Evolutionary conservation across 768 basidiomycete species (phyloP).

Genomic region (Sutorius australiensis): DNA sequence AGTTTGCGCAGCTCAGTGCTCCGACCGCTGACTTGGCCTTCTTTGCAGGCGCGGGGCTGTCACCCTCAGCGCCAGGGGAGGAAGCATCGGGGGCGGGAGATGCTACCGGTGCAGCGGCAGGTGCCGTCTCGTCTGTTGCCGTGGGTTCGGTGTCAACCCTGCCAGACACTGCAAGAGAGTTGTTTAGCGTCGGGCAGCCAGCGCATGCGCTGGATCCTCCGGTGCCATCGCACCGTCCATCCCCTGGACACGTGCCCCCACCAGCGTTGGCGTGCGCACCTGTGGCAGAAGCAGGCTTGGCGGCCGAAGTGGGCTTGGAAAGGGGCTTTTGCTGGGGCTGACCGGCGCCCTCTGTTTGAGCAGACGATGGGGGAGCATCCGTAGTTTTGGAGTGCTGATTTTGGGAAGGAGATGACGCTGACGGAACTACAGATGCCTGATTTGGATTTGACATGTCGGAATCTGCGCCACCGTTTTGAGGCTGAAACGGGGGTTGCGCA

Average conservation of each 20-base stretch:
- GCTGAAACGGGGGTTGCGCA: slow-evolving; percentile 28
- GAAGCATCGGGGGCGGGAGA: slow-evolving; percentile 34
- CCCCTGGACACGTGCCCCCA: slow-evolving; percentile 91
- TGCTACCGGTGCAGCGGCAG: slow-evolving; percentile 14
- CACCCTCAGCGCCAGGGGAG: slow-evolving; percentile 31
- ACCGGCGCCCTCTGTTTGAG: slow-evolving; percentile 24
- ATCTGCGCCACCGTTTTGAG: slow-evolving; percentile 33
- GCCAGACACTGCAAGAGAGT: slow-evolving; percentile 52
- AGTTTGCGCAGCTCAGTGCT: slow-evolving; percentile 82
- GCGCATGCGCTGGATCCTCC: slow-evolving; percentile 91
- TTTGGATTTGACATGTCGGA: slow-evolving; percentile 36
- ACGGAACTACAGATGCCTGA: slow-evolving; percentile 33
- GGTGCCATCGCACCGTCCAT: slow-evolving; percentile 96
- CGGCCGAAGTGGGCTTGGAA: slow-evolving; percentile 24
- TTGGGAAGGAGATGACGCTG: slow-evolving; percentile 24
- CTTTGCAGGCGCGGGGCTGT: slow-evolving; percentile 31
- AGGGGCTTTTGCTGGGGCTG: slow-evolving; percentile 26
- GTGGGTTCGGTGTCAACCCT: slow-evolving; percentile 38
- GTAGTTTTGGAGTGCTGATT: slow-evolving; percentile 32
- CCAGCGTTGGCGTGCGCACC: slow-evolving; percentile 31
- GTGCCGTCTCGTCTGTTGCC: slow-evolving; percentile 18
- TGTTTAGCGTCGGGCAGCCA: slow-evolving; percentile 97
- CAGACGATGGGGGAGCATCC: slow-evolving; percentile 26
- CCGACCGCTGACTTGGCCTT: slow-evolving; percentile 49
- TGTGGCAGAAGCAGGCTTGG: slow-evolving; percentile 27